Conservation (phyloP, 1,284 basidiomycete genomes). For the Pyrrhoderma lamaoense region DNA sequence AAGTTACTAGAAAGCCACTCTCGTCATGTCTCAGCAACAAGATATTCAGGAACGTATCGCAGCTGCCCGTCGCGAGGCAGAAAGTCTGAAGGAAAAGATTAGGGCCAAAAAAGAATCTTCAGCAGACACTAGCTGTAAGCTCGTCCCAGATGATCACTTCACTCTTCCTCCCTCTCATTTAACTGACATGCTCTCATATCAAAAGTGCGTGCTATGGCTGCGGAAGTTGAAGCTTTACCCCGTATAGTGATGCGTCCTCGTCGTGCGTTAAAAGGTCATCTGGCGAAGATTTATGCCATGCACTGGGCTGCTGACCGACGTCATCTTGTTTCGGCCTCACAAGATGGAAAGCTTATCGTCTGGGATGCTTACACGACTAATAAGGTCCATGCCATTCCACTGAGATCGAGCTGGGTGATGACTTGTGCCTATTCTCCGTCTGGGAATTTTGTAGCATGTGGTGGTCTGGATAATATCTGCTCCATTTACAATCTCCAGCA, state of each 20-base stretch:
- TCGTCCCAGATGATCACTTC: conserved; percentile 1
- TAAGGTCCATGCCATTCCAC: conserved; percentile 98
- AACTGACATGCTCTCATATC: conserved; percentile 21
- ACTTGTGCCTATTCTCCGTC: conserved; percentile 98
- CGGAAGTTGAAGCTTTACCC: conserved; percentile 90
- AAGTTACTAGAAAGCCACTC: conserved; percentile 1
- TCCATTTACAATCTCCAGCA: conserved; percentile 92
- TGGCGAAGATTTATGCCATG: conserved; percentile 99
- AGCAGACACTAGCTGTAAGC: conserved; percentile 92
- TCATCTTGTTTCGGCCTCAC: conserved; percentile 97
- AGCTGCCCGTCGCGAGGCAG: conserved; percentile 92
- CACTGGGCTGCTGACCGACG: conserved; percentile 97
- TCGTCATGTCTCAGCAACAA: conserved; percentile 66
- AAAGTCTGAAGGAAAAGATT: conserved; percentile 96
- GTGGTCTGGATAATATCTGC: conserved; percentile 98
- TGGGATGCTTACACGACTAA: conserved; percentile 99
- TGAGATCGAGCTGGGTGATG: conserved; percentile 99
- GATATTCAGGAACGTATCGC: conserved; percentile 95
- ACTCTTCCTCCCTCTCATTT: neutral
- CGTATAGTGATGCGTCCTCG: conserved; percentile 94
- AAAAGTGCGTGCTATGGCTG: conserved; percentile 90
- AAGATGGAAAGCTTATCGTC: conserved; percentile 98
- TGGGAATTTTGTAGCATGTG: conserved; percentile 95
- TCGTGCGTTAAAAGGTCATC: conserved; percentile 90
- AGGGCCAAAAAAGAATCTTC: conserved; percentile 90